Evolutionary conservation across 1,284 basidiomycete species (phyloP).

Genomic region (Paramarasmius palmivorus): DNA sequence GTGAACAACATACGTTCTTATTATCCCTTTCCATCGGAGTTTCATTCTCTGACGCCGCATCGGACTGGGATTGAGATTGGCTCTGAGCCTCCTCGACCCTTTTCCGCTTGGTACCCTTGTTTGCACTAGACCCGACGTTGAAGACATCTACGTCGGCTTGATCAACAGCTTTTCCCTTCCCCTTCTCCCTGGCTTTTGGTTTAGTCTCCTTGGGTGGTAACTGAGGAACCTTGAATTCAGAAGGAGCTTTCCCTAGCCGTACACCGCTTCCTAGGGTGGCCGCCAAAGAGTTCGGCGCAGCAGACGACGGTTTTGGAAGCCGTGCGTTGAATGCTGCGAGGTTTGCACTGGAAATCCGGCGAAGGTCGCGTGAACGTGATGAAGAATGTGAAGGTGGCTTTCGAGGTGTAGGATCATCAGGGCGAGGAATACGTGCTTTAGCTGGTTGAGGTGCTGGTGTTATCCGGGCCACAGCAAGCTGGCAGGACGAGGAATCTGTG

Average conservation of each 20-base stretch:
- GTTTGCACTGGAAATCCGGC: slow-evolving; percentile 28
- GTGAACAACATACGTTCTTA: slow-evolving; percentile 39
- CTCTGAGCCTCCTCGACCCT: slow-evolving; percentile 33
- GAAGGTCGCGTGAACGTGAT: slow-evolving; percentile 24
- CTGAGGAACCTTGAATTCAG: slow-evolving; percentile 51
- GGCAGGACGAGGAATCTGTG: slow-evolving; percentile 14
- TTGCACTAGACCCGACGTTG: slow-evolving; percentile 45
- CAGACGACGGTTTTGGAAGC: slow-evolving; percentile 33
- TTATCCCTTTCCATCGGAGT: slow-evolving; percentile 37
- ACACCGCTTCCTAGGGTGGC: slow-evolving; percentile 37
- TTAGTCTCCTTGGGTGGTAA: slow-evolving; percentile 34
- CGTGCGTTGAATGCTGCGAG: slow-evolving; percentile 23
- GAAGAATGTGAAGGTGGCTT: slow-evolving; percentile 47
- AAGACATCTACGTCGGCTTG: slow-evolving; percentile 43
- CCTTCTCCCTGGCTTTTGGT: slow-evolving; percentile 31
- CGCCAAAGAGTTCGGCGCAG: slow-evolving; percentile 11
- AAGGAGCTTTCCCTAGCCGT: slow-evolving; percentile 24
- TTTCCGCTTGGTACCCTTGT: slow-evolving; percentile 25
- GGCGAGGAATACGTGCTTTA: slow-evolving; percentile 52
- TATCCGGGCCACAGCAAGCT: slow-evolving; percentile 59
- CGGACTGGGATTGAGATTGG: slow-evolving; percentile 23
- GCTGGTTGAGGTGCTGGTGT: slow-evolving; percentile 40
- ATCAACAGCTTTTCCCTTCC: slow-evolving; percentile 27
- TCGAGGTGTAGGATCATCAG: slow-evolving; percentile 77
- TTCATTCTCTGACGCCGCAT: slow-evolving; percentile 6